phyloP scores from a whole-genome alignment of 208 protist species.

The Leishmania martiniquensis region DNA sequence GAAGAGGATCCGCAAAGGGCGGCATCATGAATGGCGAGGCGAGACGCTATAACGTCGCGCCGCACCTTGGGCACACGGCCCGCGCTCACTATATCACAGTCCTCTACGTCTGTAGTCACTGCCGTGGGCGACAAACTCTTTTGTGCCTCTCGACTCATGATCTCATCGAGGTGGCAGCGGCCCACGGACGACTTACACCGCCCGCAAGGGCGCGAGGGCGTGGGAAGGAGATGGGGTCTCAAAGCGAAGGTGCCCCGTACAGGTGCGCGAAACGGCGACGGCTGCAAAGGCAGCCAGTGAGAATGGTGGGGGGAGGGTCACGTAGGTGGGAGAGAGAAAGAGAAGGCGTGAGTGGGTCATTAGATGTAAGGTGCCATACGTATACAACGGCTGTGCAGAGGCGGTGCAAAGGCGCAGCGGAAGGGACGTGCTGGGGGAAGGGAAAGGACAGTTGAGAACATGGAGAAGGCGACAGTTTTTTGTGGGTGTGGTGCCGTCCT shows the following conservation, averaged over 20 bases:
- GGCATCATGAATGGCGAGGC: conserved; percentile 28
- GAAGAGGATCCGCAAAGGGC: conserved; percentile 20
- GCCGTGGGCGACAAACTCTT: background rate
- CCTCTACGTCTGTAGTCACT: background rate
- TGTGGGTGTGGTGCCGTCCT: background rate
- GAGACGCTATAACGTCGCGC: conserved; percentile 49
- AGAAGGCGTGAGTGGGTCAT: background rate
- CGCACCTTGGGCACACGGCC: conserved; percentile 37
- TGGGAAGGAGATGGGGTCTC: background rate
- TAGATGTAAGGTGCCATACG: too few relatives aligned
- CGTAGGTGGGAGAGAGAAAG: background rate
- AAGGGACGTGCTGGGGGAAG: background rate
- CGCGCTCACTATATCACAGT: background rate
- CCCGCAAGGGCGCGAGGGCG: background rate
- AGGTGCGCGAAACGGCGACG: background rate
- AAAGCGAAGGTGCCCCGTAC: background rate
- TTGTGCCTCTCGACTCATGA: background rate
- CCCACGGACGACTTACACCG: background rate
- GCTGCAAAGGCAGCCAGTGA: background rate
- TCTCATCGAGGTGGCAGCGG: background rate
- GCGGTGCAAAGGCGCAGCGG: background rate
- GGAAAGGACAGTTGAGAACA: background rate
- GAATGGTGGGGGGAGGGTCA: background rate
- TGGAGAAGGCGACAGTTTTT: background rate
- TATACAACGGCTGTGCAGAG: background rate